These are phyloP conservation scores for Phytophthora vignae DNA, from an alignment of 352 stramenopile genomes.

Conservation along the genomic window DNA sequence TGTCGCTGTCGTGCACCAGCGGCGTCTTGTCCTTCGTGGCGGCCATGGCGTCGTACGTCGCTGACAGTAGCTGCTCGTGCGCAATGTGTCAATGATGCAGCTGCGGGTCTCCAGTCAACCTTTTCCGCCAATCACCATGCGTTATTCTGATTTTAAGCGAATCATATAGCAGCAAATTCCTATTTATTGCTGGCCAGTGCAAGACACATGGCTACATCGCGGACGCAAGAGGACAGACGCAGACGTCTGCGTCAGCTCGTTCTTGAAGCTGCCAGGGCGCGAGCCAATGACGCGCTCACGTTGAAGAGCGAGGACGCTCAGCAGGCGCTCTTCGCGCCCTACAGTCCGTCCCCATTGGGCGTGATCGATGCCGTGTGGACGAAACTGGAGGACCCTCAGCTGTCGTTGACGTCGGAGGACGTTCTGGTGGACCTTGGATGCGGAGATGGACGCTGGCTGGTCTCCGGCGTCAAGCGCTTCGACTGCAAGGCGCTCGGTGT, in stretches of 20 bases:
- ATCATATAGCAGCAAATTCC: slow-evolving; percentile 7
- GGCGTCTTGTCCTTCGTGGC: slow-evolving; percentile 38
- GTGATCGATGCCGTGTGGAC: slow-evolving; percentile 77
- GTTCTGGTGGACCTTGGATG: slow-evolving; percentile 86
- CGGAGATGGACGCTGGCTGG: slow-evolving; percentile 81
- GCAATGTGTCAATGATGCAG: slow-evolving; percentile 13
- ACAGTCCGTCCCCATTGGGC: slow-evolving; percentile 67
- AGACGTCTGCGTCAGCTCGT: slow-evolving; percentile 63
- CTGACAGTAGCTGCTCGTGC: slow-evolving; percentile 4
- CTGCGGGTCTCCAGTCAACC: slow-evolving; percentile 31
- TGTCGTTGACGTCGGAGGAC: slow-evolving; percentile 43
- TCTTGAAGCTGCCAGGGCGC: slow-evolving; percentile 67
- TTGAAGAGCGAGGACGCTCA: slow-evolving; percentile 22
- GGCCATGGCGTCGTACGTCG: slow-evolving; percentile 17
- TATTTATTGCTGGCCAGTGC: slow-evolving; percentile 22
- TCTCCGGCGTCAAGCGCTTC: slow-evolving; percentile 69
- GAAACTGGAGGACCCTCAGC: slow-evolving; percentile 32
- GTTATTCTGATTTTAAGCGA: slow-evolving; percentile 22
- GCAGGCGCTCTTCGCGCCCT: slow-evolving; percentile 71
- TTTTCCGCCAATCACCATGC: slow-evolving; percentile 43
- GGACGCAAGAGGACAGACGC: slow-evolving; percentile 17
- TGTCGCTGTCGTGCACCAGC: slow-evolving; percentile 40
- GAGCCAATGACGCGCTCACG: slow-evolving; percentile 56
- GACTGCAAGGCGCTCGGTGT: slow-evolving; percentile 72
- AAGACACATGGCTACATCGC: slow-evolving; percentile 36